A percentile compares a stretch with the other conserved stretches of the same genome.
Evolutionary conservation across 2,329 filamentous ascomycete species (phyloP).

Genomic region (Aquanectria penicillioides): DNA sequence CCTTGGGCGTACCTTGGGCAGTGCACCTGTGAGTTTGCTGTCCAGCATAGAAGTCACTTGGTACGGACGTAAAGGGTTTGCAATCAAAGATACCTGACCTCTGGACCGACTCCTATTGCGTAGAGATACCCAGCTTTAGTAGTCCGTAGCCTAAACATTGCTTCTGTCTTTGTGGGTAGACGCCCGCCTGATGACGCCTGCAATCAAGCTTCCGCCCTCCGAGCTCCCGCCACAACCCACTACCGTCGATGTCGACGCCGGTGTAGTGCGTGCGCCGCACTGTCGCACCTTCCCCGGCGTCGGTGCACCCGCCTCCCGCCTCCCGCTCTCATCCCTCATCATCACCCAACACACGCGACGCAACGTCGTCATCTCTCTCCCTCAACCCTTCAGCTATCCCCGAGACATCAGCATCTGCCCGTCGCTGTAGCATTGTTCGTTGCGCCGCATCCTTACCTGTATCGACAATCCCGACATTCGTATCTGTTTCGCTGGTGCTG

Average conservation of each 20-base stretch:
- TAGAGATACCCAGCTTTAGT: no score
- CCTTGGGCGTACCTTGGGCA: no score
- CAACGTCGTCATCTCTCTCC: conserved; percentile 1
- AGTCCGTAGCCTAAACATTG: no score
- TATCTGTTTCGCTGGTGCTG: background rate
- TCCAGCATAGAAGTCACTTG: no score
- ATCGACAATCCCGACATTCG: conserved; percentile 21
- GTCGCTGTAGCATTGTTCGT: background rate
- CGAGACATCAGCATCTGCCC: background rate
- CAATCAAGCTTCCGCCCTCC: conserved; percentile 16
- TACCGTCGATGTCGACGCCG: conserved; percentile 25
- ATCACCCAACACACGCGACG: conserved; percentile 11
- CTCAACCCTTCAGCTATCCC: background rate
- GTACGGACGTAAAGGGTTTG: no score
- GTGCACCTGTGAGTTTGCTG: no score
- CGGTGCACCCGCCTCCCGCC: conserved; percentile 11
- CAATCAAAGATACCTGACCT: no score
- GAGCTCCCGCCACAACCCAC: conserved; percentile 33
- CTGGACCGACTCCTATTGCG: no score
- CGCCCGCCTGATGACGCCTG: background rate
- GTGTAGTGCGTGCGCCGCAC: conserved; percentile 20
- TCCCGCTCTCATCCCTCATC: conserved; percentile 11
- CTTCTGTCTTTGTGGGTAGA: background rate
- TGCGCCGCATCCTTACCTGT: conserved; percentile 22
- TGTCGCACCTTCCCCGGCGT: conserved; percentile 26